phyloP scores from a whole-genome alignment of 139 green algal genomes.

The Chlamydomonas sp. region DNA sequence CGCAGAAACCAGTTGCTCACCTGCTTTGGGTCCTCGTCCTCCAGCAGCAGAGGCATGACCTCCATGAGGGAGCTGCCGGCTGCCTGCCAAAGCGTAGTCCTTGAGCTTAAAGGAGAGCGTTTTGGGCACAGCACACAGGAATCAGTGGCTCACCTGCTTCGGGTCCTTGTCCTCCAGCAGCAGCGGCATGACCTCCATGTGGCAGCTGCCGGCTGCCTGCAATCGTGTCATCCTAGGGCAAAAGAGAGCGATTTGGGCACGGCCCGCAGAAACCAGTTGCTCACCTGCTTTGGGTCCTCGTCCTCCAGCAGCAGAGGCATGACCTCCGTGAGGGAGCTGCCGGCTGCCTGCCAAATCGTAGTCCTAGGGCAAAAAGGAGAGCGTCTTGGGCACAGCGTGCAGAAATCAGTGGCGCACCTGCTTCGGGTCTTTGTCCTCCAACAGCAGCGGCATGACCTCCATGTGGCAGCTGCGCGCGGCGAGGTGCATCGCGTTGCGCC shows the following conservation, averaged over 20 bases:
- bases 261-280: background rate
- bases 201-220: too few species aligned
- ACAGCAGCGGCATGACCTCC: background rate
- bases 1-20: too few species aligned
- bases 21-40: background rate
- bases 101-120: slow-evolving; percentile 8
- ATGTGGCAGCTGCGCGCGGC: background rate
- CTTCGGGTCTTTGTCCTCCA: background rate
- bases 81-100: slow-evolving; percentile 42
- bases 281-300: background rate
- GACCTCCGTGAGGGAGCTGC: too few species aligned
- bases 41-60: slow-evolving; percentile 23
- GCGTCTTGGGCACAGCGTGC: background rate
- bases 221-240: background rate
- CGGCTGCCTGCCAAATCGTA: background rate
- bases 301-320: background rate
- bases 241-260: background rate
- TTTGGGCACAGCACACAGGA: background rate
- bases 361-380: background rate
- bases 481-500: slow-evolving; percentile 17
- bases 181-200: background rate
- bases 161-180: background rate
- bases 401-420: background rate
- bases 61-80: slow-evolving; percentile 21
- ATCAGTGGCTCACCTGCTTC: too few species aligned